These are phyloP conservation scores for Rosa hybrid DNA, from an alignment of 331 rosid genomes.

Conservation along the genomic window DNA sequence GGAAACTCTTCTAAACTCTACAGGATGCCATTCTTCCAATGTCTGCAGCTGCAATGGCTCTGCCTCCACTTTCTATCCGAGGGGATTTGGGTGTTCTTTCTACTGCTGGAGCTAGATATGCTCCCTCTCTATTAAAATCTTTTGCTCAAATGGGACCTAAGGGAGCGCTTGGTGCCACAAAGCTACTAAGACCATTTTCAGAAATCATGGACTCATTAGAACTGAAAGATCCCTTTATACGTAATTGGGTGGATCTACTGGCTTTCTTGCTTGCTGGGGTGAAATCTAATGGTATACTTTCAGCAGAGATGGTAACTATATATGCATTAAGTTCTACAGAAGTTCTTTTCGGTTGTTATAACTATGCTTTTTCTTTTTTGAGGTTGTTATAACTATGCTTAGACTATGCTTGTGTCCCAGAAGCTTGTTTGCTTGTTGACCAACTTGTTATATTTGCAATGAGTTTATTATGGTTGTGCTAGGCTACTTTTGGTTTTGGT, in stretches of 20 bases:
- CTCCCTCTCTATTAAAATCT: slow-evolving; percentile 74
- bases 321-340: slow-evolving; percentile 7
- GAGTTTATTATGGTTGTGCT: background rate
- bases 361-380: too few species aligned
- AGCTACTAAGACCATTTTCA: slow-evolving; percentile 84
- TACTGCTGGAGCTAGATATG: slow-evolving; percentile 88
- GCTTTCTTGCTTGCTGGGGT: slow-evolving; percentile 97
- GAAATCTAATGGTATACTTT: slow-evolving; percentile 69
- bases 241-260: slow-evolving; percentile 86
- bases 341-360: slow-evolving; percentile 8
- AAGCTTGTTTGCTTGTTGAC: slow-evolving; percentile 1
- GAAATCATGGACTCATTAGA: slow-evolving; percentile 73
- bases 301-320: slow-evolving; percentile 87
- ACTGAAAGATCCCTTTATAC: slow-evolving; percentile 70
- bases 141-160: slow-evolving; percentile 87
- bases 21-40: slow-evolving; percentile 90
- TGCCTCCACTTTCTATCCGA: slow-evolving; percentile 88
- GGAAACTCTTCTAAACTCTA: slow-evolving; percentile 41
- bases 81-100: slow-evolving; percentile 87
- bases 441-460: background rate
- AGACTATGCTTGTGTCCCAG: background rate
- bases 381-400: background rate
- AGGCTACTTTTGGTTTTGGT: background rate
- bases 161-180: slow-evolving; percentile 76
- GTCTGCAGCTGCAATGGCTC: slow-evolving; percentile 88